Conservation (phyloP, 768 basidiomycete genomes). For the Tylopilus felleus region DNA sequence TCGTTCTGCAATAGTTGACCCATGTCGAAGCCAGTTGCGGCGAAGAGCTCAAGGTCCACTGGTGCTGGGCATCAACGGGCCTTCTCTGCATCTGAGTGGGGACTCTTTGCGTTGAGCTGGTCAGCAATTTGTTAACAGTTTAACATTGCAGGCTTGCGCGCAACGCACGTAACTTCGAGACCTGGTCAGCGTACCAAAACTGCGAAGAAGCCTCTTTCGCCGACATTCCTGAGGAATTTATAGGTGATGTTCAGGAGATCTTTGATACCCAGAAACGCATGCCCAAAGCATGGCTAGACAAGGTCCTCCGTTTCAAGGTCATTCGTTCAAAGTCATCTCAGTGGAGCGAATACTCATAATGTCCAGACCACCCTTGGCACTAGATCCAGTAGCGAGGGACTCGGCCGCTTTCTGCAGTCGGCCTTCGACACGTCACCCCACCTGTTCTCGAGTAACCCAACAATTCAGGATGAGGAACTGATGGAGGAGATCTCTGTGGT, state of each 20-base stretch:
- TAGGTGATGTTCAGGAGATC: constrained; percentile 35
- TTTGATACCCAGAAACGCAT: constrained; percentile 38
- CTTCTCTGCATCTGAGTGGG: constrained; percentile 49
- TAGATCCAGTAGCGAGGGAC: constrained; percentile 10
- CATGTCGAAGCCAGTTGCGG: constrained; percentile 20
- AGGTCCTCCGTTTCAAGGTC: constrained; percentile 37
- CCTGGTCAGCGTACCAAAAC: constrained; percentile 47
- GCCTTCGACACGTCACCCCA: constrained; percentile 35
- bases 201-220: constrained; percentile 47
- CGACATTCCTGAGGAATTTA: constrained; percentile 42
- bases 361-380: constrained; percentile 2
- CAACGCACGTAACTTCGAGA: constrained; percentile 47
- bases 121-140: constrained; percentile 1
- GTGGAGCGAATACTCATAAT: not conserved
- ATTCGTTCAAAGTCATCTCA: not conserved
- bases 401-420: constrained; percentile 25
- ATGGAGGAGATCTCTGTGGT: constrained; percentile 41
- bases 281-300: constrained; percentile 41
- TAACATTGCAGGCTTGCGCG: constrained; percentile 41
- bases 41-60: constrained; percentile 12
- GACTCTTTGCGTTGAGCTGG: not conserved
- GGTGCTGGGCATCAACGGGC: constrained; percentile 29
- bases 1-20: not conserved
- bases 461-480: constrained; percentile 21
- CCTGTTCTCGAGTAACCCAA: constrained; percentile 36